Evolutionary conservation across 192 early-diverging fungal species (phyloP).

Genomic region (Backusella tuberculispora): DNA sequence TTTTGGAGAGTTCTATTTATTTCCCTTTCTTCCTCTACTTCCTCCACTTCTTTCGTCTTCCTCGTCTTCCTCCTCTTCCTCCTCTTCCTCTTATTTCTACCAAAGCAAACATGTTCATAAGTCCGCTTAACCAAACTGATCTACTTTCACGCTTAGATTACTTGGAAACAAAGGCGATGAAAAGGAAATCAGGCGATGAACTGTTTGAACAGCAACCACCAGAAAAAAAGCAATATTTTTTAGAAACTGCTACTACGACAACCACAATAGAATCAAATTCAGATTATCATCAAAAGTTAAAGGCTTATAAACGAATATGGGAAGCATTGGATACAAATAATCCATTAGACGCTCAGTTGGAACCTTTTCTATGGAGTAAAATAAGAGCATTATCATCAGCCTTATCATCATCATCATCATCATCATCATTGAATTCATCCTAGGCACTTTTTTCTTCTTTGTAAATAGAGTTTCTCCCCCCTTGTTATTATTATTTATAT

Average conservation of each 20-base stretch:
- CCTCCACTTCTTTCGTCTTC: neutral
- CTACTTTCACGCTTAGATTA: neutral
- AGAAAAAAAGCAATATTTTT: neutral
- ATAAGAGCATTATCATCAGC: neutral
- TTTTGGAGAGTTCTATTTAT: neutral
- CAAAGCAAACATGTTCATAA: neutral
- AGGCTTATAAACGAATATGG: conserved; percentile 1
- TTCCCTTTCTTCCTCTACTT: too few relatives aligned
- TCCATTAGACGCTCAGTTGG: conserved; percentile 3
- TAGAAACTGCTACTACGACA: neutral
- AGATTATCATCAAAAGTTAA: neutral
- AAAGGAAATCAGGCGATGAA: neutral
- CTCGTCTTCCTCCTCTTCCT: conserved; percentile 54
- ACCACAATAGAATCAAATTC: neutral
- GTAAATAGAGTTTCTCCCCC: neutral
- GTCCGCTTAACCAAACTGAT: neutral
- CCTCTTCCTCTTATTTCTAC: neutral
- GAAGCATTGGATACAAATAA: neutral
- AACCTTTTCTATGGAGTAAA: conserved; percentile 4
- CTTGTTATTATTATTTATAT: too few relatives aligned
- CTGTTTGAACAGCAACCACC: neutral
- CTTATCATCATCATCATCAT: neutral
- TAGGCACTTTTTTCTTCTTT: neutral
- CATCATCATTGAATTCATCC: neutral
- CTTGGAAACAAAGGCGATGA: neutral